Evolutionary conservation across 1,284 basidiomycete genomes (phyloP).

Genomic region (Baeospora myosura): DNA sequence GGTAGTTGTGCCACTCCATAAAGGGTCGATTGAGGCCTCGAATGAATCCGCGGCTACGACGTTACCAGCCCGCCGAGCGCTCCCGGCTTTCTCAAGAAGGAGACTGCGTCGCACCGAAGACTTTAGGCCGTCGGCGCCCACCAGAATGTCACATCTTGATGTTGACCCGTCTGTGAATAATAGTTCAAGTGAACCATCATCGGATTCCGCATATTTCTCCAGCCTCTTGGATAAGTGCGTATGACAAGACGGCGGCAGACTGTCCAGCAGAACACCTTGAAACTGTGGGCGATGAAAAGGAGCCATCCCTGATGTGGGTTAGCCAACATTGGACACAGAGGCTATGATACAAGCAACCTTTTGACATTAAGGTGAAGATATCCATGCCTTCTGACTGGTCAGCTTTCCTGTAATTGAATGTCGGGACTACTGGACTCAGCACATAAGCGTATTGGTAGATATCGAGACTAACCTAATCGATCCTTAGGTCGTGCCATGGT

Average conservation of each 20-base stretch:
- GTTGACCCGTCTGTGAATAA: neutral
- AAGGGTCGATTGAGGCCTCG: conserved; percentile 23
- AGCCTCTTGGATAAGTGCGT: neutral
- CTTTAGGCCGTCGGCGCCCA: conserved; percentile 39
- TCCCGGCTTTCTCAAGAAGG: neutral
- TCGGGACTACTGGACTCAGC: no score
- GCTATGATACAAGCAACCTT: no score
- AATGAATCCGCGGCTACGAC: conserved; percentile 13
- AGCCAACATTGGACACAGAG: no score
- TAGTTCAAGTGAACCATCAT: neutral
- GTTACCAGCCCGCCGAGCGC: neutral
- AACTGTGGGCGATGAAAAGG: neutral
- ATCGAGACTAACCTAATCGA: no score
- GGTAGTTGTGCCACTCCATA: conserved; percentile 35
- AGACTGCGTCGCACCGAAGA: conserved; percentile 30
- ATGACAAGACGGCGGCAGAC: neutral
- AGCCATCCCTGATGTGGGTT: no score
- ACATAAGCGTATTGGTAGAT: no score
- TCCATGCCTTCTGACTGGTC: no score
- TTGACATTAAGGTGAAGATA: no score
- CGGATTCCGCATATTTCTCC: neutral
- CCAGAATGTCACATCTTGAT: conserved; percentile 29
- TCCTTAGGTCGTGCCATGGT: no score
- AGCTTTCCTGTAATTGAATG: no score
- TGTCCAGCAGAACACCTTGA: neutral